A percentile compares a stretch with the other conserved stretches of the same genome.
Conservation (phyloP, 306 rosid genomes). For the Cucurbita pepo region DNA sequence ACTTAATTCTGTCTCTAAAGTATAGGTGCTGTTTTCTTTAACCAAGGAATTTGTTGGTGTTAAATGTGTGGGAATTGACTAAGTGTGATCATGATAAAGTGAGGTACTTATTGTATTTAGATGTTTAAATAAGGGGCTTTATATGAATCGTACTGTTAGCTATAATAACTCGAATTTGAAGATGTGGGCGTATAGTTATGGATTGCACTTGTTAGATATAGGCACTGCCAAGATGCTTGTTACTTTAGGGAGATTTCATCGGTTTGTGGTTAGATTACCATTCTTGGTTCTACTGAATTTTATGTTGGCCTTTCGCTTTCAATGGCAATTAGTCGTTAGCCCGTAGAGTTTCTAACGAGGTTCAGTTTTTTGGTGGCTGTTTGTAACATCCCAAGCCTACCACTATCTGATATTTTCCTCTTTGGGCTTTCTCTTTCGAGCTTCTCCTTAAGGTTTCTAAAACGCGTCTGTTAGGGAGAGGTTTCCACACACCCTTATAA, state of each 20-base stretch:
- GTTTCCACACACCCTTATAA: too few species aligned
- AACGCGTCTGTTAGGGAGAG: too few species aligned
- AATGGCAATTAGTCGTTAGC: background rate
- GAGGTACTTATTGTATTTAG: background rate
- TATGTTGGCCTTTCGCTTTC: background rate
- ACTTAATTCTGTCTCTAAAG: background rate
- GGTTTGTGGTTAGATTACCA: background rate
- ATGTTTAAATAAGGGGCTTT: background rate
- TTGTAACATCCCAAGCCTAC: too few species aligned
- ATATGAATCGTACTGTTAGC: background rate
- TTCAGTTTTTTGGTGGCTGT: background rate
- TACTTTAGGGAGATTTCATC: background rate
- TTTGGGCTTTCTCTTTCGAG: too few species aligned
- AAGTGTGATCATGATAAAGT: background rate
- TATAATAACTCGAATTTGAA: too few species aligned
- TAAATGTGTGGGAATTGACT: background rate
- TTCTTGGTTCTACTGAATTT: background rate
- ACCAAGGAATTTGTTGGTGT: background rate
- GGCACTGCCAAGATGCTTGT: background rate
- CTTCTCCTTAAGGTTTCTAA: too few species aligned
- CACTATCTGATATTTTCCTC: too few species aligned
- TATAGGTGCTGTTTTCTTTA: background rate
- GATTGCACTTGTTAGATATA: background rate
- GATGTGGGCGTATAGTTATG: background rate
- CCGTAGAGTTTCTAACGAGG: background rate